Base-by-base conservation (phyloP, 2,329 filamentous ascomycete genomes). In the Diaporthe sp. region DNA sequence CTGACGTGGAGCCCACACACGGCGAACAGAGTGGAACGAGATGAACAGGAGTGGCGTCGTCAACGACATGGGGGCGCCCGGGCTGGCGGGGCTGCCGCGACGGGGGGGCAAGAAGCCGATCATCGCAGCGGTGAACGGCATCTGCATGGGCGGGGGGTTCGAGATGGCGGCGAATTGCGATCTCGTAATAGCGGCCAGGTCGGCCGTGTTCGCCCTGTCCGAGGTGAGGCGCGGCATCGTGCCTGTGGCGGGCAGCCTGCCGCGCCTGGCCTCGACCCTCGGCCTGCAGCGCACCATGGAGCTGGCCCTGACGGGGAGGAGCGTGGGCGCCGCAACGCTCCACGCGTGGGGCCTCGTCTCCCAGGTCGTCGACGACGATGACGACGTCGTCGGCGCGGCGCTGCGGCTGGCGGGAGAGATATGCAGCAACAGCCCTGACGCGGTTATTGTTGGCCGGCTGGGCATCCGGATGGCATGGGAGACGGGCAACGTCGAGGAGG, bases 381-480 rank as follows among this genome's bases (percentile, higher is more conserved):
- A 34, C 51, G 80, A 84, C 42, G 88, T 92, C 22, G 86, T 92
- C 10, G 84, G 85, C 17, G 89, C 88, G 78, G 93, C 93, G 75
- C 88, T 82, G 80, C 88, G 88, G 12, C 86, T 80, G 10, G 85
- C 87, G 20, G 87, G 86, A 12, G 87, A 87, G 76, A 89, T 85
- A 78, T 88, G 87, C 55, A 88, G 82, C 75, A 92, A 94, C 83
- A 94, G 92, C 79, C 94, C 94, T 1, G 94, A 97, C 83, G 89
- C 92, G 58, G 89, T 96, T 53, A 91, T 96, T 80, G 92, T 95
- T 17, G 92, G 87, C 74, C 88, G 94, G 25, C 91, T 92, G 80
- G 94, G 94, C 0, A 81, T 97, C 37, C 90, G 93, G 82, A 84
- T 93, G 80, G 93, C 92, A 0, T 96, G 93, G 94, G 94, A 95